Evolutionary conservation across 768 basidiomycete species (phyloP), one percentile per base, ranked within the genome.

Genomic region (Lactifluus subvellereus): DNA sequence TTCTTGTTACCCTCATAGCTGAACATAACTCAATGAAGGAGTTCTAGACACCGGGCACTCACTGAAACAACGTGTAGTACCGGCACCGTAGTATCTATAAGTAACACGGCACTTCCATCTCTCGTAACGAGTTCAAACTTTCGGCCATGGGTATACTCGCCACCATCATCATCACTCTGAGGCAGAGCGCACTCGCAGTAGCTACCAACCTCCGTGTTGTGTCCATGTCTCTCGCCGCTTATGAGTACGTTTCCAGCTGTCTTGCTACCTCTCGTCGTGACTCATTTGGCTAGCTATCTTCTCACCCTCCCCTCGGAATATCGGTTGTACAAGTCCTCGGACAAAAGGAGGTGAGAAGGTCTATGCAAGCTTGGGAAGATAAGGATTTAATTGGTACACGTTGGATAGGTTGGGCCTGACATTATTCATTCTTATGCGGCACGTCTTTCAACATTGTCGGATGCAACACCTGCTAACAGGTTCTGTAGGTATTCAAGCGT

Each of bases 401-500:
- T 43, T 13, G 16, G 11, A 30, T 42, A 66, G 61, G n/a, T n/a
- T 48, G 38, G 61, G 43, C 3, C 42, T 43, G 4, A 43, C 18
- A 43, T 11, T 43, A 18, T 43, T 43, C 42, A 7, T 43, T 18
- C 42, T 43, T 43, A 43, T 43, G 4, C 42, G 42, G 42, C 42
- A 43, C 6, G 42, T 43, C 42, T 43, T 43, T 43, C 10, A 11
- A 57, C 16, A 3, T 66, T 43, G 20, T 47, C 48, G 5, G 8
- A n/a, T 32, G 7, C 35, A 48, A 14, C 38, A 53, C 38, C 42
- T 57, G 40, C 32, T 49, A 33, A 53, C 48, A 8, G 45, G 84
- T 43, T n/a, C 42, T 43, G 42, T 43, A 43, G 42, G 5, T 43
- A 43, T 18, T 43, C 18, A 18, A 43, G 82, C 69, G 74, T 84